phyloP scores from a whole-genome alignment of 2,329 filamentous ascomycete species.

The Xylaria sp. region DNA sequence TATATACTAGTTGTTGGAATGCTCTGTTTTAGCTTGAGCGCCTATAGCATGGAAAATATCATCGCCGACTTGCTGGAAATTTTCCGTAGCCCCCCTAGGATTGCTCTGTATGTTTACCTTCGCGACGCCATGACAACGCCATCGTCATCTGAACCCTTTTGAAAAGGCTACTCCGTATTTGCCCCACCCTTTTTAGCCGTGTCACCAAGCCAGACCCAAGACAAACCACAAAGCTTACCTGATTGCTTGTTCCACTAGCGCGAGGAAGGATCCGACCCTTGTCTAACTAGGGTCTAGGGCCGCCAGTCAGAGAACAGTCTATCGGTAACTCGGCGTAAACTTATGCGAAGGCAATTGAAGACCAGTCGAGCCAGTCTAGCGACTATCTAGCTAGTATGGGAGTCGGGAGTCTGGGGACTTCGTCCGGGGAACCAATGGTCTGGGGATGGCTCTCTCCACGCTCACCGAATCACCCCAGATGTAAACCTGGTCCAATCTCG shows the following conservation, averaged over 20 bases:
- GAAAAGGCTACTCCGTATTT: too few species aligned
- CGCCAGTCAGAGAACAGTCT: background rate
- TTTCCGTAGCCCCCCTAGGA: too few species aligned
- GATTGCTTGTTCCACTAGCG: background rate
- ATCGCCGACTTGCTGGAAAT: too few species aligned
- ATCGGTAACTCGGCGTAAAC: constrained; percentile 21
- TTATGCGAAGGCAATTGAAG: constrained; percentile 11
- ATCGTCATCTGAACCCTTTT: too few species aligned
- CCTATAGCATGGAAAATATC: too few species aligned
- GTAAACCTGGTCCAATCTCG: background rate
- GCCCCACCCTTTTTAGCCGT: too few species aligned
- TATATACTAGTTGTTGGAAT: too few species aligned
- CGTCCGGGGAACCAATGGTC: background rate
- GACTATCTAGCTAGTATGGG: background rate
- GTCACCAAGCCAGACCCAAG: too few species aligned
- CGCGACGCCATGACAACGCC: too few species aligned
- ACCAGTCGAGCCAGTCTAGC: background rate
- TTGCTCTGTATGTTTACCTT: too few species aligned
- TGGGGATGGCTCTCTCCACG: constrained; percentile 10
- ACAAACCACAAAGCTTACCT: background rate
- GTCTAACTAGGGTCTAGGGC: constrained; percentile 11
- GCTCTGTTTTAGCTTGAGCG: too few species aligned
- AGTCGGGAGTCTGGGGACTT: background rate
- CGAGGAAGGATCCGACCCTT: constrained; percentile 1
- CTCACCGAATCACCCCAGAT: background rate